phyloP scores from a whole-genome alignment of 768 basidiomycete species.

The Leucosporidium scottii region DNA sequence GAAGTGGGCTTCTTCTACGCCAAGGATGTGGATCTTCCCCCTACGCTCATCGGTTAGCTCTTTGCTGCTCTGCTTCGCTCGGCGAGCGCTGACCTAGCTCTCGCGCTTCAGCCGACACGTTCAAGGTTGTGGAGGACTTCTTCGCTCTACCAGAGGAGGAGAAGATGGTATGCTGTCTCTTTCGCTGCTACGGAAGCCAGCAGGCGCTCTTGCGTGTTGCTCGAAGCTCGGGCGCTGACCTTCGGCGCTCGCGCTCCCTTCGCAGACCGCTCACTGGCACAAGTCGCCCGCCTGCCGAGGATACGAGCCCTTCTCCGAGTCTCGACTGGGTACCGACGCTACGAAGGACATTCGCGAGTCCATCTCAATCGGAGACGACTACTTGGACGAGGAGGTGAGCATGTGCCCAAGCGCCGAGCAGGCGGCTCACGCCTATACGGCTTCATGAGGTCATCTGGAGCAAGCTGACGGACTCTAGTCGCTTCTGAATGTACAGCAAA shows the following conservation, averaged over 20 bases:
- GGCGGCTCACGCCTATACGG: too few relatives aligned
- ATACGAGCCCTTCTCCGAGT: slow-evolving; percentile 25
- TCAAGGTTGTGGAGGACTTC: slow-evolving; percentile 14
- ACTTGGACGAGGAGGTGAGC: slow-evolving; percentile 10
- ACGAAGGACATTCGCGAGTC: slow-evolving; percentile 17
- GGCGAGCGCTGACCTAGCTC: background rate
- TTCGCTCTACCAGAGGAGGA: slow-evolving; percentile 10
- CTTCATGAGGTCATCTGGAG: too few relatives aligned
- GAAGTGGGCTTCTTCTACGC: slow-evolving; percentile 27
- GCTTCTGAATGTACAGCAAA: background rate
- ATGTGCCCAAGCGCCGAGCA: too few relatives aligned
- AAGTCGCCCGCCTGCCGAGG: slow-evolving; percentile 15
- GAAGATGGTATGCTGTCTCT: background rate
- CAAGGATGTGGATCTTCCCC: background rate
- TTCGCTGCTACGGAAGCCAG: slow-evolving; percentile 1
- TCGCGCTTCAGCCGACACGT: background rate
- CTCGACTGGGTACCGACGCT: background rate
- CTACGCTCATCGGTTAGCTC: background rate
- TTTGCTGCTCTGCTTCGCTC: background rate
- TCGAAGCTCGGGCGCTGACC: background rate
- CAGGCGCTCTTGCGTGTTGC: too few relatives aligned
- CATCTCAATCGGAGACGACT: slow-evolving; percentile 24
- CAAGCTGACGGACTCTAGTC: too few relatives aligned
- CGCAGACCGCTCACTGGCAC: slow-evolving; percentile 16
- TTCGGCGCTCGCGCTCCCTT: slow-evolving; percentile 1